Conservation (phyloP, 108 stramenopile species). For the Conticribra weissflogii region DNA sequence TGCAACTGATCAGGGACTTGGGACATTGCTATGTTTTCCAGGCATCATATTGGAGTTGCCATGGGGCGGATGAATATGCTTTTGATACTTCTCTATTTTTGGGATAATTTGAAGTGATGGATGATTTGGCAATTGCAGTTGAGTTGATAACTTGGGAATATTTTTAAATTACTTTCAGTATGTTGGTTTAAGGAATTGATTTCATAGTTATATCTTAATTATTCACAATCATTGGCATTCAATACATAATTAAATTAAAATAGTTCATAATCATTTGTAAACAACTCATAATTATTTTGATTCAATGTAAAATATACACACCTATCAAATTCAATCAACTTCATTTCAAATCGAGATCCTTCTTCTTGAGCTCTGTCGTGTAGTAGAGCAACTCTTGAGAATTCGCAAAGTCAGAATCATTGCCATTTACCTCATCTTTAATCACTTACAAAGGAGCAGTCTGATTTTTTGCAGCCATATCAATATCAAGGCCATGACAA, state of each 20-base stretch:
- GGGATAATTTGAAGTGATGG: no score
- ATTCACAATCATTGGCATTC: no score
- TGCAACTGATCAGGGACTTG: not conserved
- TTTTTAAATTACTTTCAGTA: not conserved
- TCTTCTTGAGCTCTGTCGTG: not conserved
- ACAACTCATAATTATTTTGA: no score
- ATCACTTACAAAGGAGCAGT: no score
- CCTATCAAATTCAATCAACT: not conserved
- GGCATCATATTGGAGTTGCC: conserved; percentile 14
- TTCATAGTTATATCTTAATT: no score
- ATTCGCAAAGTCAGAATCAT: not conserved
- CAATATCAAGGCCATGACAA: not conserved
- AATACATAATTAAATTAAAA: no score
- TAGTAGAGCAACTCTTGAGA: not conserved
- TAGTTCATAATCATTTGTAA: no score
- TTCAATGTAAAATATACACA: not conserved
- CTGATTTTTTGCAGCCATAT: not conserved
- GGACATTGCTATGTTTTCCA: conserved; percentile 12
- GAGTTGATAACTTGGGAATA: no score
- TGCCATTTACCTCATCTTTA: not conserved
- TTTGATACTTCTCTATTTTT: conserved; percentile 22
- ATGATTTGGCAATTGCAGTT: no score
- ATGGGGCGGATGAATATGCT: conserved; percentile 18
- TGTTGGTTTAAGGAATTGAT: not conserved
- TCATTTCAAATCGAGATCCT: not conserved